phyloP scores from a whole-genome alignment of 148 eudicot genomes.

The Pouteria glomerata region DNA sequence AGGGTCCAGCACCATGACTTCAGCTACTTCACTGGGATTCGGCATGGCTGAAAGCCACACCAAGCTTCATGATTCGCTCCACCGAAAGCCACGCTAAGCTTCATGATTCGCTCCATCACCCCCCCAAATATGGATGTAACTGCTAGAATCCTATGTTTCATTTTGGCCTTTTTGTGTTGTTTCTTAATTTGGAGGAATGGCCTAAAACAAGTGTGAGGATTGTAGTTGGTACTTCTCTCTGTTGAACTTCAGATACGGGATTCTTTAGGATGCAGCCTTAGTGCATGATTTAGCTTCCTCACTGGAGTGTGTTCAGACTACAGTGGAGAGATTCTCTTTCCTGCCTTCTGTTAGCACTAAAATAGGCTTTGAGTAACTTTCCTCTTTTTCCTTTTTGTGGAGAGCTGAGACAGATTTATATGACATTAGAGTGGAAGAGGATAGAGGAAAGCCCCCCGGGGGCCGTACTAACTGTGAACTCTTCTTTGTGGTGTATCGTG shows the following conservation, averaged over 20 bases:
- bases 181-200: not conserved
- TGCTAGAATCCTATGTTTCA: not conserved
- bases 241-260: not conserved
- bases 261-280: too few species aligned
- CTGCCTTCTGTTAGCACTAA: not conserved
- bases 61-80: not conserved
- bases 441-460: not conserved
- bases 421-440: not conserved
- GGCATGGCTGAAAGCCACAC: slow-evolving; percentile 44
- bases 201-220: slow-evolving; percentile 3
- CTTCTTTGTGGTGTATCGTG: slow-evolving; percentile 12
- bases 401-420: slow-evolving; percentile 8
- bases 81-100: slow-evolving; percentile 17
- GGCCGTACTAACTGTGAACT: slow-evolving; percentile 9
- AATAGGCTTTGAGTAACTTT: not conserved
- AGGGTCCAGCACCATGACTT: slow-evolving; percentile 93
- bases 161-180: slow-evolving; percentile 1
- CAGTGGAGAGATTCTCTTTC: not conserved
- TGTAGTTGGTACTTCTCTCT: slow-evolving; percentile 3
- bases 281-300: not conserved
- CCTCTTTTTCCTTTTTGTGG: not conserved
- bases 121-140: not conserved
- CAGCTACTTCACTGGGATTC: slow-evolving; percentile 70
- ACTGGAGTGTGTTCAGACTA: not conserved
- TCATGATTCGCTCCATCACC: not conserved